Conservation (phyloP, 2,329 filamentous ascomycete species). For the Exophiala bonariae region DNA sequence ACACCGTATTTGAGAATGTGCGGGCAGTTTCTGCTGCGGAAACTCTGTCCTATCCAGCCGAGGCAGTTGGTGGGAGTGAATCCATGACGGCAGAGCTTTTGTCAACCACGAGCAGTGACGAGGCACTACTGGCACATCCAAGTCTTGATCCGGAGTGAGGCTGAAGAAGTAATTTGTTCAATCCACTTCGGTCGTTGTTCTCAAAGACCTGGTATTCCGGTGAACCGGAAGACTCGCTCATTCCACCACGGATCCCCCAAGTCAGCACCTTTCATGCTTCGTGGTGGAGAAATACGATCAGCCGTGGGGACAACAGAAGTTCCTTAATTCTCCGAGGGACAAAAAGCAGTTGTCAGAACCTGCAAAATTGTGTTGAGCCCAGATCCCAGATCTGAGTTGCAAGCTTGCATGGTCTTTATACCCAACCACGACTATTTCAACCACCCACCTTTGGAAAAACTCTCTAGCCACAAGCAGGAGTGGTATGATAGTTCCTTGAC, state of each 20-base stretch:
- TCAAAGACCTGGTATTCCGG: too few relatives aligned
- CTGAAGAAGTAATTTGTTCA: neutral
- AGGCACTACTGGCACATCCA: neutral
- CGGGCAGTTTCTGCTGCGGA: too few relatives aligned
- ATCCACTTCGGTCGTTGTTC: too few relatives aligned
- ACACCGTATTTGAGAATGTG: too few relatives aligned
- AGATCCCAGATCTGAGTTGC: slow-evolving; percentile 2
- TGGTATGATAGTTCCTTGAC: slow-evolving; percentile 10
- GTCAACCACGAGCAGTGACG: neutral
- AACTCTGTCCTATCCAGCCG: too few relatives aligned
- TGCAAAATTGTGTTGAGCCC: slow-evolving; percentile 14
- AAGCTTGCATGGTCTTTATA: slow-evolving; percentile 1
- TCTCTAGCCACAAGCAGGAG: slow-evolving; percentile 8
- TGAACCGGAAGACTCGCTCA: too few relatives aligned
- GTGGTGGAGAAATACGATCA: too few relatives aligned
- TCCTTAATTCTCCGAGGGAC: slow-evolving; percentile 23
- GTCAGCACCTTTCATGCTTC: neutral
- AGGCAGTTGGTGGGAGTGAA: too few relatives aligned
- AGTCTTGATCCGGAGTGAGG: slow-evolving; percentile 1
- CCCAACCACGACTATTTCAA: slow-evolving; percentile 8
- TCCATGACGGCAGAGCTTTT: too few relatives aligned
- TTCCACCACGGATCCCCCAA: too few relatives aligned
- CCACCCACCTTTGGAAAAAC: neutral
- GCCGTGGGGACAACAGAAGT: slow-evolving; percentile 7
- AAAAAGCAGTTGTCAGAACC: slow-evolving; percentile 2